Evolutionary conservation across 768 basidiomycete genomes (phyloP).

Genomic region (Termitomyces bulborhizus): DNA sequence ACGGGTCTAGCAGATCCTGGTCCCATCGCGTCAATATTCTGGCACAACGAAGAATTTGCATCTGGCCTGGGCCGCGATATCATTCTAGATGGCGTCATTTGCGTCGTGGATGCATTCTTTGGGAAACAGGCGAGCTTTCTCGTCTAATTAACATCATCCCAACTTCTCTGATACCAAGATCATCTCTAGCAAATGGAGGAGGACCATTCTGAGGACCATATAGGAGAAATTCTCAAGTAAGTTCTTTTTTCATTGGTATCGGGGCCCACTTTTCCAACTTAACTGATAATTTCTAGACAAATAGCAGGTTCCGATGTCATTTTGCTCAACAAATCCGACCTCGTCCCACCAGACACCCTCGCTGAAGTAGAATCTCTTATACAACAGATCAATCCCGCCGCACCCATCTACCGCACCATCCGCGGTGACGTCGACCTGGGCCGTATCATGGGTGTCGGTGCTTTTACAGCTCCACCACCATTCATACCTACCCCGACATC

Average conservation of each 20-base stretch:
- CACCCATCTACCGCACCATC: conserved; percentile 67
- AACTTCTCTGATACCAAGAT: not conserved
- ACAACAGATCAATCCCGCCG: conserved; percentile 72
- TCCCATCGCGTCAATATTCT: conserved; percentile 84
- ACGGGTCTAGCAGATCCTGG: conserved; percentile 96
- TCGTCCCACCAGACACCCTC: conserved; percentile 46
- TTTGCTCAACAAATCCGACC: conserved; percentile 86
- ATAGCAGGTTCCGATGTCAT: conserved; percentile 91
- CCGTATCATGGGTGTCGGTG: conserved; percentile 73
- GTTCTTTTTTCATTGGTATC: conserved; percentile 6
- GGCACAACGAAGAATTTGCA: conserved; percentile 81
- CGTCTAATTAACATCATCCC: not conserved
- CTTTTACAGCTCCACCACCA: conserved; percentile 58
- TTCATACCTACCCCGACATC: not conserved
- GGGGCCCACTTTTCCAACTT: not conserved
- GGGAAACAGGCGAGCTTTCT: conserved; percentile 37
- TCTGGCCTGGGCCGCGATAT: conserved; percentile 65
- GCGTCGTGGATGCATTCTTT: conserved; percentile 88
- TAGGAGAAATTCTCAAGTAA: conserved; percentile 78
- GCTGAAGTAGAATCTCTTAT: conserved; percentile 53
- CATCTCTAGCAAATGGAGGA: conserved; percentile 76
- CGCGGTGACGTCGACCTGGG: conserved; percentile 69
- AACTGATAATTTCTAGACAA: conserved; percentile 48
- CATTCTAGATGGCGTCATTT: conserved; percentile 82
- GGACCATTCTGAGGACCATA: conserved; percentile 52